Base-by-base conservation (phyloP, 192 early-diverging fungal species). In the Coemansia sp. region DNA sequence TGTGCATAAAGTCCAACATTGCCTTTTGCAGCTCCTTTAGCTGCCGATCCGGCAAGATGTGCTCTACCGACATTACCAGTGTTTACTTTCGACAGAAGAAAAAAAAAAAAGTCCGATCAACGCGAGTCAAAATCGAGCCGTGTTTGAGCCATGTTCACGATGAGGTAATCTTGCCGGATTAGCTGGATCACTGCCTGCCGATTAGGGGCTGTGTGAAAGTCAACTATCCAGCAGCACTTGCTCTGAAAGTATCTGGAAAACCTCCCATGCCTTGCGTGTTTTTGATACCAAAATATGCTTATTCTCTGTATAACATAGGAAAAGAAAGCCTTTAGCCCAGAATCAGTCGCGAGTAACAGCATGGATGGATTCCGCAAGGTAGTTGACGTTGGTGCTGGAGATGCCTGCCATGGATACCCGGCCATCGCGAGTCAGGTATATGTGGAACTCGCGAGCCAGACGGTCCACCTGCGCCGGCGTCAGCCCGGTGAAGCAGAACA, bases 401-500 rank as follows among this genome's bases (percentile, higher is more conserved):
- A 98, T 91, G 65, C 96, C 96, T 54, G 96, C 93, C 67, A 98
- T 90, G 31, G 94, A 96, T 63, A 98, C 94, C 60, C 96, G 89
- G 14, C 96, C 96, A 62, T 96, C 93, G 50, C 84, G 80, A 51
- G 94, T 97, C 53, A 98, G 76, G 81, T 97, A 98, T 16, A 98
- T 84, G 55, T 91, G 91, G 80, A 83, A 92, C 60, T 98, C 90
- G 19, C 61, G 71, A 40, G 83, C 85, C 64, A 98, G 67, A 38
- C 84, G 78, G 68, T 91, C 91, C 35, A 92, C 91, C 80, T 98
- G 94, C 50, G 84, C 88, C 38, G 92, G 84, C 18, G 62, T 90
- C 70, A 99, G 83, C 13, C 94, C 94, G 33, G 94, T 92, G 84
- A 80, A 98, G 80, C 89, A 94, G 84, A 98, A 98, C 96, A 98